Conservation (phyloP, 2,329 filamentous ascomycete genomes). For the Claviceps sp. region DNA sequence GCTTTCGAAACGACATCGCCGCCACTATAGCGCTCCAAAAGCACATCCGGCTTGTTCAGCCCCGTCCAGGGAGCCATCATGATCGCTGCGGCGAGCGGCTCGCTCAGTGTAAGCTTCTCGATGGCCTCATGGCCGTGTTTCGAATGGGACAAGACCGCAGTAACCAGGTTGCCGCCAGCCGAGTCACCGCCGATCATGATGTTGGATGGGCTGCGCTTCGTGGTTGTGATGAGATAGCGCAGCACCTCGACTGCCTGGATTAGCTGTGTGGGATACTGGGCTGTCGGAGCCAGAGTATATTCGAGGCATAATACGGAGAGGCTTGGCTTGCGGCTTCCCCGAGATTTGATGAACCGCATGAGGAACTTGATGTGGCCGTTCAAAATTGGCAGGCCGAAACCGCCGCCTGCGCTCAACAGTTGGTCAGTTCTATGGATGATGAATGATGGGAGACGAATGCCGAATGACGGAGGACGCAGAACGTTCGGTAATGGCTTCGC, state of each 20-base stretch:
- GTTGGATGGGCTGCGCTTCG: constrained; percentile 2
- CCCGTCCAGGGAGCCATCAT: constrained; percentile 10
- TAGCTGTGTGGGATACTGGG: constrained; percentile 11
- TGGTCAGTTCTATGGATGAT: background rate
- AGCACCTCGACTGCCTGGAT: constrained; percentile 10
- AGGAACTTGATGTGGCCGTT: constrained; percentile 9
- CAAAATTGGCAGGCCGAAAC: constrained; percentile 9
- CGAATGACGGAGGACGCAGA: too few species aligned
- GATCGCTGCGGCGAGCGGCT: constrained; percentile 6
- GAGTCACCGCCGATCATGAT: constrained; percentile 11
- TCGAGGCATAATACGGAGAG: constrained; percentile 10
- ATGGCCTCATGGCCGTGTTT: constrained; percentile 9
- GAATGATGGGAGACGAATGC: too few species aligned
- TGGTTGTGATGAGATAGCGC: constrained; percentile 7
- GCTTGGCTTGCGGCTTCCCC: constrained; percentile 3
- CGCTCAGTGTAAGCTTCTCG: constrained; percentile 4
- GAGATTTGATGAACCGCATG: constrained; percentile 6
- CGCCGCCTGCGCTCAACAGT: constrained; percentile 7
- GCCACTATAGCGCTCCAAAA: constrained; percentile 4
- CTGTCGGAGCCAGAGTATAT: constrained; percentile 9
- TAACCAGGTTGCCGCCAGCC: constrained; percentile 9
- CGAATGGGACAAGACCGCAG: constrained; percentile 10
- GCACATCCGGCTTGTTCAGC: constrained; percentile 1
- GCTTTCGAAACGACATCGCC: constrained; percentile 6
- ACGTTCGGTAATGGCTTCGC: too few species aligned